phyloP scores from a whole-genome alignment of 495 filamentous ascomycete genomes.

The Lasiosphaeria ovina region DNA sequence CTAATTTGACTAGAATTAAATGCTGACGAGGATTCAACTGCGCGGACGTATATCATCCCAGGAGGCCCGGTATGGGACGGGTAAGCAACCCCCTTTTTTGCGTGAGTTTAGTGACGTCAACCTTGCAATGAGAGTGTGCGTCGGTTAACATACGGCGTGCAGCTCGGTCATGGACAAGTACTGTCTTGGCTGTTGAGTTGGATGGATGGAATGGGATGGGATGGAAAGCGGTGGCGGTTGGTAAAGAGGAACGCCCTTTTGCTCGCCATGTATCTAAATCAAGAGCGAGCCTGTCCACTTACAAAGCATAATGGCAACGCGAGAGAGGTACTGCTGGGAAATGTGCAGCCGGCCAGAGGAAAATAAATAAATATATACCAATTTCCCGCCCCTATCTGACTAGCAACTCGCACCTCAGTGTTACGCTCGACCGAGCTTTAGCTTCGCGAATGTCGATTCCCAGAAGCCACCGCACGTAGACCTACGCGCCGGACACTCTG shows the following conservation, averaged over 20 bases:
- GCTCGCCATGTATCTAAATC: too few species aligned
- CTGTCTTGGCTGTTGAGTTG: conserved; percentile 21
- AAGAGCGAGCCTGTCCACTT: too few species aligned
- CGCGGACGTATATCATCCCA: conserved; percentile 43
- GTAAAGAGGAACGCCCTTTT: background rate
- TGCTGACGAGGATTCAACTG: background rate
- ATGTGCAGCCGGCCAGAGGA: too few species aligned
- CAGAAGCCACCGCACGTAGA: background rate
- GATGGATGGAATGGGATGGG: background rate
- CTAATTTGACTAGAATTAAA: background rate
- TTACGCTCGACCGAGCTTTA: too few species aligned
- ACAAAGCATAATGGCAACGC: too few species aligned
- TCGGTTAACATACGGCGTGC: background rate
- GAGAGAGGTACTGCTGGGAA: too few species aligned
- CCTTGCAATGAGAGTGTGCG: background rate
- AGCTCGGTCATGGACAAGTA: conserved; percentile 34
- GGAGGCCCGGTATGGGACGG: conserved; percentile 47
- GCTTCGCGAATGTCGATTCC: too few species aligned
- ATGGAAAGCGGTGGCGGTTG: too few species aligned
- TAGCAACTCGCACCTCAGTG: too few species aligned
- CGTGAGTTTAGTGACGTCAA: conserved; percentile 5
- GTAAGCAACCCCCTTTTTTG: conserved; percentile 19
- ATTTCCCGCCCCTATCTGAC: too few species aligned
- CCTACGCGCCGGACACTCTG: background rate
- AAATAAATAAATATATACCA: too few species aligned